These are phyloP conservation scores for Suhomyces wounanorum DNA, from an alignment of 1,139 yeast genomes.

Conservation along the genomic window DNA sequence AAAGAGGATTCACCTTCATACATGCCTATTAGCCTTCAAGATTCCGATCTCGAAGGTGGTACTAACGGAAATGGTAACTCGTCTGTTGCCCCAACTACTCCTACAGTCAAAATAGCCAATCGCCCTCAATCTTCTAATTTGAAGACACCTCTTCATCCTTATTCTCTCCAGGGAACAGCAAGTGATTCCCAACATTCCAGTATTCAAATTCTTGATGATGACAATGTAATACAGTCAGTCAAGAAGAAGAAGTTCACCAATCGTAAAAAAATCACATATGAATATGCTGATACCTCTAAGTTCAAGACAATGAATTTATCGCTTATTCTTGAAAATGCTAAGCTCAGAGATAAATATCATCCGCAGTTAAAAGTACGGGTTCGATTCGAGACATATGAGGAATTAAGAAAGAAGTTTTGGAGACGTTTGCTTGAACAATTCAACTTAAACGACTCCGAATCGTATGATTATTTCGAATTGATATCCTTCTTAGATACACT, in stretches of 20 bases:
- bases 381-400: slow-evolving; percentile 67
- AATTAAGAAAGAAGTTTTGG: slow-evolving; percentile 73
- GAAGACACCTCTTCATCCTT: background rate
- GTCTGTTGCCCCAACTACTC: background rate
- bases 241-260: slow-evolving; percentile 32
- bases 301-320: slow-evolving; percentile 46
- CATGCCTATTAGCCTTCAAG: slow-evolving; percentile 8
- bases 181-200: slow-evolving; percentile 16
- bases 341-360: slow-evolving; percentile 38
- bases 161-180: background rate
- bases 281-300: slow-evolving; percentile 42
- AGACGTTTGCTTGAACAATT: slow-evolving; percentile 58
- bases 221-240: slow-evolving; percentile 31
- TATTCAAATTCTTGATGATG: slow-evolving; percentile 33
- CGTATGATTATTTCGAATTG: slow-evolving; percentile 56
- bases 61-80: background rate
- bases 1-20: slow-evolving; percentile 4
- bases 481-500: slow-evolving; percentile 60
- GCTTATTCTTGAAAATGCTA: slow-evolving; percentile 34
- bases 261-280: slow-evolving; percentile 29
- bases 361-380: slow-evolving; percentile 65
- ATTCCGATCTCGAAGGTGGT: background rate
- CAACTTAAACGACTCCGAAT: slow-evolving; percentile 39
- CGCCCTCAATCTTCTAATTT: background rate
- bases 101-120: background rate